These are phyloP conservation scores for Rhytidhysteron rufulum DNA, from an alignment of 2,329 filamentous ascomycete genomes.

Conservation along the genomic window DNA sequence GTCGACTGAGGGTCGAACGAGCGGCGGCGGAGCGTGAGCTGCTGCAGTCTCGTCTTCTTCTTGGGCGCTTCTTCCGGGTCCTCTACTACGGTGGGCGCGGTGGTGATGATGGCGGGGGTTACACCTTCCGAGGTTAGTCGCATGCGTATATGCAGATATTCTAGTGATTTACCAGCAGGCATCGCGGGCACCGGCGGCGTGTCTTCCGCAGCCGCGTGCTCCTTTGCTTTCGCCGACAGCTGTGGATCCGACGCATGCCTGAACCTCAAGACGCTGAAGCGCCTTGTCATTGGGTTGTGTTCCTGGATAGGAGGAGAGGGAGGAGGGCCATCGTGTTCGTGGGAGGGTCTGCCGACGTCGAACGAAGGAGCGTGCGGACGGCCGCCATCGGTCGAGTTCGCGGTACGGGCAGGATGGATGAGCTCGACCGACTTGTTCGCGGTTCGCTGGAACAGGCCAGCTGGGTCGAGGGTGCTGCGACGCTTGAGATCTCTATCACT, in stretches of 20 bases:
- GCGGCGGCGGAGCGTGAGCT: slow-evolving; percentile 30
- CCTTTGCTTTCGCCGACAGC: slow-evolving; percentile 70
- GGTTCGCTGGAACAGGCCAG: slow-evolving; percentile 31
- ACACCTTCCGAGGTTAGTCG: slow-evolving; percentile 19
- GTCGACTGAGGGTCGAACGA: slow-evolving; percentile 33
- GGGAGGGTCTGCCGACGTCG: slow-evolving; percentile 19
- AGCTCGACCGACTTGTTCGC: slow-evolving; percentile 22
- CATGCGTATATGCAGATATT: slow-evolving; percentile 5
- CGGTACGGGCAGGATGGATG: slow-evolving; percentile 18
- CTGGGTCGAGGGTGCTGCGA: slow-evolving; percentile 42
- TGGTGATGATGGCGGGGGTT: slow-evolving; percentile 77
- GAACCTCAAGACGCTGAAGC: slow-evolving; percentile 71
- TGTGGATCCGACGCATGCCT: slow-evolving; percentile 93
- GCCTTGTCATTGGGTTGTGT: slow-evolving; percentile 40
- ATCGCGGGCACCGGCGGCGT: slow-evolving; percentile 41
- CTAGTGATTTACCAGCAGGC: slow-evolving; percentile 20
- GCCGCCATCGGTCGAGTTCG: slow-evolving; percentile 31
- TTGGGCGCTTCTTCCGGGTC: slow-evolving; percentile 14
- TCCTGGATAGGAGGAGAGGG: slow-evolving; percentile 32
- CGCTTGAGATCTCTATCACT: slow-evolving; percentile 42
- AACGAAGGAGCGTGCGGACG: slow-evolving; percentile 19
- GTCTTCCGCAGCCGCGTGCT: slow-evolving; percentile 59
- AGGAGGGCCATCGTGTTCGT: slow-evolving; percentile 15
- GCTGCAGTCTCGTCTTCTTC: slow-evolving; percentile 30
- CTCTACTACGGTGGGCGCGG: slow-evolving; percentile 67